phyloP scores from a whole-genome alignment of 2,329 filamentous ascomycete genomes.

The Pseudogymnoascus sp. region DNA sequence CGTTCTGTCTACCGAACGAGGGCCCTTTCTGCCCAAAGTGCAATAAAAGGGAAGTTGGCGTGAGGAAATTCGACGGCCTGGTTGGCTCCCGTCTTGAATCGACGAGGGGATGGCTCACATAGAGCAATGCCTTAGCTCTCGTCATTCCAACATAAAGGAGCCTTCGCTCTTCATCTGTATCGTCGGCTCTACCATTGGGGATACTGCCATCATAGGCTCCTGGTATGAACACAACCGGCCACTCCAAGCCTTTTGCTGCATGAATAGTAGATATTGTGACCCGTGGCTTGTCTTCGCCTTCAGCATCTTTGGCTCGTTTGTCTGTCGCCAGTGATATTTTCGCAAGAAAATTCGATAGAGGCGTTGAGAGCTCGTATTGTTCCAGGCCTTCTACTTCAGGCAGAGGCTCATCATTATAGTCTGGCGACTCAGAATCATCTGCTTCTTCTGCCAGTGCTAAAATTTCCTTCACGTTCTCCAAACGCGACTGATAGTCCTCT shows the following conservation, averaged over 20 bases:
- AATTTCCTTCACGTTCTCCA: conserved; percentile 89
- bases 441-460: conserved; percentile 65
- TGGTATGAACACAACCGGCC: conserved; percentile 91
- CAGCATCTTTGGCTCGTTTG: conserved; percentile 55
- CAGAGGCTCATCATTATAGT: conserved; percentile 45
- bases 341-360: conserved; percentile 72
- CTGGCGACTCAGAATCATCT: conserved; percentile 23
- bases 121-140: conserved; percentile 75
- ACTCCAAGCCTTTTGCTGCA: conserved; percentile 90
- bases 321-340: conserved; percentile 85
- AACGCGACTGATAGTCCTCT: conserved; percentile 69
- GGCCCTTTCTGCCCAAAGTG: conserved; percentile 59
- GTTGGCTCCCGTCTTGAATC: conserved; percentile 56
- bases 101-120: conserved; percentile 71
- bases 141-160: conserved; percentile 97
- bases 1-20: conserved; percentile 49
- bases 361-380: conserved; percentile 56
- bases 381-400: conserved; percentile 64
- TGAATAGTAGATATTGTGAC: conserved; percentile 95
- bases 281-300: conserved; percentile 48
- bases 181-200: conserved; percentile 72
- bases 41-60: conserved; percentile 42
- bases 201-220: conserved; percentile 85
- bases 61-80: conserved; percentile 65
- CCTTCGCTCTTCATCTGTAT: conserved; percentile 78